Conservation (phyloP, 1,139 yeast species). For the Debaryomyces sp. region DNA sequence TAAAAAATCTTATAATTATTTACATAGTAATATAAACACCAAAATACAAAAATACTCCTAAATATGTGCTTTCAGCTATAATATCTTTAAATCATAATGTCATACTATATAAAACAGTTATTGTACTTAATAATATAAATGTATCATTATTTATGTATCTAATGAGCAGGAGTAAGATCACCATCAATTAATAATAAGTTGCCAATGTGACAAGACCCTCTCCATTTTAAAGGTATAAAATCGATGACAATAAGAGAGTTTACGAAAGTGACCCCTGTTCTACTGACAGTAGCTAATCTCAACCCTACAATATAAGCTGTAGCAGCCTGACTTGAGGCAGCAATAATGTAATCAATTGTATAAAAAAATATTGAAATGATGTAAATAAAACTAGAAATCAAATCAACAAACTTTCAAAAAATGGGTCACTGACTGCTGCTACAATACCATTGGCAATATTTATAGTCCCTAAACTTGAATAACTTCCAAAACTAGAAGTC, state of each 20-base stretch:
- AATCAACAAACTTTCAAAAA: slow-evolving; percentile 31
- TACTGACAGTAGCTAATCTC: slow-evolving; percentile 31
- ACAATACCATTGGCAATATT: slow-evolving; percentile 31
- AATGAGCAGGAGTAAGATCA: neutral
- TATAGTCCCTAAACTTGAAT: slow-evolving; percentile 33
- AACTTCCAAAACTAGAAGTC: slow-evolving; percentile 31
- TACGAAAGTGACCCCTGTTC: slow-evolving; percentile 21
- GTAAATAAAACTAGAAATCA: slow-evolving; percentile 28
- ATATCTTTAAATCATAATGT: too few relatives aligned
- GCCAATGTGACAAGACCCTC: slow-evolving; percentile 25
- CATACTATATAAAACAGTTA: too few relatives aligned
- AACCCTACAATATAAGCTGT: slow-evolving; percentile 24
- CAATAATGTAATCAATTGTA: slow-evolving; percentile 29
- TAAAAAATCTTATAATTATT: too few relatives aligned
- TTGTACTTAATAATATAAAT: too few relatives aligned
- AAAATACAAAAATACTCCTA: too few relatives aligned
- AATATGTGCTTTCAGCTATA: too few relatives aligned
- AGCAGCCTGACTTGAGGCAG: slow-evolving; percentile 25
- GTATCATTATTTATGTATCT: neutral
- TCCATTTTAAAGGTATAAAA: slow-evolving; percentile 31
- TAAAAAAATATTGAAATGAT: slow-evolving; percentile 22
- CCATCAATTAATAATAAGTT: neutral
- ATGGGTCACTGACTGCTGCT: slow-evolving; percentile 27
- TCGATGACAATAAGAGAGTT: slow-evolving; percentile 29
- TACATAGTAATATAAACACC: too few relatives aligned